Base-by-base conservation (phyloP, 257 asterid genomes). In the Solanum etuberosum region DNA sequence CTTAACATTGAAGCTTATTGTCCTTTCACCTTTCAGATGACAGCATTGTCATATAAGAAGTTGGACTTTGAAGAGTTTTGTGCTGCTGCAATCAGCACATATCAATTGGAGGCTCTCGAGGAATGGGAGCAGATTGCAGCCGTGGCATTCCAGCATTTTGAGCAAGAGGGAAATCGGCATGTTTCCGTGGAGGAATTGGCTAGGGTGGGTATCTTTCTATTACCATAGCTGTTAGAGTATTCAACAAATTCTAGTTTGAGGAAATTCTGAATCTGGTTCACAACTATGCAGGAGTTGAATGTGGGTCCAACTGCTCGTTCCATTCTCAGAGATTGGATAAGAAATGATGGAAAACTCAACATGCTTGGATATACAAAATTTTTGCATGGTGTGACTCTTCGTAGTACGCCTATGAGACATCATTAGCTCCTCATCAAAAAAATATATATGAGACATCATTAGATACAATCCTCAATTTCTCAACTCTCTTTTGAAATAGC, bases 371-470 rank as follows among this genome's bases (percentile, higher is more conserved):
- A 92, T 86, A 93, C 98, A 77, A 96, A 95, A 93, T 94, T 95
- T 91, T 95, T 96, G 94, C 99, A 96, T 84, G 99, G 99, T 78
- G 94, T 95, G 90, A 95, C 99, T 6, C 91, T 93, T 85, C 98
- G 98, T 5, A 92, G 94, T 91, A 92, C 98, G 43, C 94, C 93
- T 85, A 90, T 88, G 82, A 93, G 98, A 92, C 96, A 92, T 61
- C 94, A 91, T 78, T 94, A 92, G 90, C 29, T 61, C 29, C 68
- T 61, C 68, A 61, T 61, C 15, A 61, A 54, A 54, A 51, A 21
- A 9, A 61, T 9, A 59, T 59, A 93, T 85, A 90, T 88, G 82
- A 93, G 98, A 92, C 95, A 93, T 67, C 93, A 91, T 78, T 94
- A 92, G 90, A 27, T 23, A 61, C 65, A 57, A 42, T 42, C 46